Evolutionary conservation across 371 early-diverging fungal genomes (phyloP), one percentile per base, ranked within the genome.

Genomic region (Blyttiomyces sp.): DNA sequence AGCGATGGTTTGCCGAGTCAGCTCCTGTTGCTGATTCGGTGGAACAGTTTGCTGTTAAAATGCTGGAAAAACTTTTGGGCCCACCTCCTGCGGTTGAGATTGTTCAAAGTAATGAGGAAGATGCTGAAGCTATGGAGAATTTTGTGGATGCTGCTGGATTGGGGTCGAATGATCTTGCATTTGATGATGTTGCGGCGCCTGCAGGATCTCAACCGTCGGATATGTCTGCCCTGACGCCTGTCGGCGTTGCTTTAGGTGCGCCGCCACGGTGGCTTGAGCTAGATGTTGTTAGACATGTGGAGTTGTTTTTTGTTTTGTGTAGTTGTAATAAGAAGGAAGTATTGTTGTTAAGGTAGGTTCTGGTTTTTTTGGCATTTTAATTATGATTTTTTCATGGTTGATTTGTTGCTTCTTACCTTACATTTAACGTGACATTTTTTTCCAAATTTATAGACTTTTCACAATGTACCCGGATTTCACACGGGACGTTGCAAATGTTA

Each of bases 1-100:
- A 80, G 53, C 81, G 83, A 52, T 88, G 86, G 84, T 76, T 80
- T 34, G 55, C 55, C 16, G 77, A 79, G 4, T 79, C 83, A 39
- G 82, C 86, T 70, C 34, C 61, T 0, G 65, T 61, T 3, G 69
- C 86, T 16, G 61, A 78, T 4, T 54, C 60, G 33, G 78, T 87
- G 0, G 83, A 86, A 57, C 32, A 53, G 16, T 84, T 74, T 65
- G 81, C 87, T 1, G 50, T 81, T 11, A 50, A 73, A 19, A 70
- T 77, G 11, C 32, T 87, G 9, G 42, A 68, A 28, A 61, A 44
- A 16, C 65, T 86, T n/a, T 56, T 63, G 17, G 68, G 68, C 3
- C 74, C 80, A 0, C 55, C 73, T 11, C 30, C 48, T 24, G 21
- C 24, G 19, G 28, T 6, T 6, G 54, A 52, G 35, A 32, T 45